A percentile compares a stretch with the other conserved stretches of the same genome.
These are phyloP conservation scores for Pseudotsuga menziesii DNA, from an alignment of 75 land plant genomes.

Conservation along the genomic window DNA sequence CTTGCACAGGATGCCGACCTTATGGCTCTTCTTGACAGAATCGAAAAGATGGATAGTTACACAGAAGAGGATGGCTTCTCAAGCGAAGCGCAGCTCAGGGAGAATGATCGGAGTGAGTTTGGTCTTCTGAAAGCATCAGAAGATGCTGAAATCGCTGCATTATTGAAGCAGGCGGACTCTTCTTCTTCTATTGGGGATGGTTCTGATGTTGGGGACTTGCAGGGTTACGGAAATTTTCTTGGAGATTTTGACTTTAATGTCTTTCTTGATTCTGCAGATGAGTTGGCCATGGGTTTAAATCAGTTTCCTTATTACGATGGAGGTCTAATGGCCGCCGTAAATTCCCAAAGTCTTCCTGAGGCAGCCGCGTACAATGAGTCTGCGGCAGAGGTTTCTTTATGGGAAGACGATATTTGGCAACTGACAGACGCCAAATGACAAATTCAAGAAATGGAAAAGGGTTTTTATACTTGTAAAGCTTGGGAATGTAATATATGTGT, in stretches of 20 bases:
- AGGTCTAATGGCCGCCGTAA: background rate
- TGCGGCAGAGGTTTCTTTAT: background rate
- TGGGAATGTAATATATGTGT: too few species aligned
- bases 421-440: background rate
- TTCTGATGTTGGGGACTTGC: background rate
- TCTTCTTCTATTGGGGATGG: background rate
- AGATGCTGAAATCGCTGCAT: too few species aligned
- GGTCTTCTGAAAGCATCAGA: too few species aligned
- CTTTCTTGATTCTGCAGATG: background rate
- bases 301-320: background rate
- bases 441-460: too few species aligned
- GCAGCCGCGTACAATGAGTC: too few species aligned
- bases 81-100: too few species aligned
- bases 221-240: too few species aligned
- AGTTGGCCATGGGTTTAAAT: background rate
- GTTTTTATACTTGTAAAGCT: too few species aligned
- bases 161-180: background rate
- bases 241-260: background rate
- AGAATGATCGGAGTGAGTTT: too few species aligned
- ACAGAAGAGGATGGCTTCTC: background rate
- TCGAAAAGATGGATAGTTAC: background rate
- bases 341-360: background rate
- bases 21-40: background rate
- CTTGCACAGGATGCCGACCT: background rate
- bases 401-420: conserved; percentile 3